phyloP scores from a whole-genome alignment of 2,329 filamentous ascomycete genomes.

The Arthroderma sp. region DNA sequence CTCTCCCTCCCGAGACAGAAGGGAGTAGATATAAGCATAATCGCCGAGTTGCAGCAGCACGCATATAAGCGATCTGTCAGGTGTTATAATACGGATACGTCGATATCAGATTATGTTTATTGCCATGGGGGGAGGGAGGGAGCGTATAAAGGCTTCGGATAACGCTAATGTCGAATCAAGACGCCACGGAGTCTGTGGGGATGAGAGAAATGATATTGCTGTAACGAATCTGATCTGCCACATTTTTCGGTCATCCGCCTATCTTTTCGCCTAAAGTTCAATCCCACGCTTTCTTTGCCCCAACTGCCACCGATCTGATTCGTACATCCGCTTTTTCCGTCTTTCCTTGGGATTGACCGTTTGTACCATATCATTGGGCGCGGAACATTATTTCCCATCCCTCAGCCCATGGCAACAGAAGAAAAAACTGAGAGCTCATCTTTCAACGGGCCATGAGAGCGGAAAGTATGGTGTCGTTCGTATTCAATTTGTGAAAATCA shows the following conservation, averaged over 20 bases:
- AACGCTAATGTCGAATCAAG: neutral
- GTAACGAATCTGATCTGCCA: slow-evolving; percentile 3
- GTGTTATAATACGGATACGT: neutral
- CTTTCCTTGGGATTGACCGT: neutral
- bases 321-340: neutral
- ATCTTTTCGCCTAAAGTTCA: neutral
- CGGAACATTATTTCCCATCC: neutral
- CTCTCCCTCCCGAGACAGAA: neutral
- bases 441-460: neutral
- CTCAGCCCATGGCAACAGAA: neutral
- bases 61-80: neutral
- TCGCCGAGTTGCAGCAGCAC: neutral
- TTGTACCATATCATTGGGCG: neutral
- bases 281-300: neutral
- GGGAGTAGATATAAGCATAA: neutral
- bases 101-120: neutral
- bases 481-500: slow-evolving; percentile 1
- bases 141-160: neutral
- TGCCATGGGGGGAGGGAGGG: neutral
- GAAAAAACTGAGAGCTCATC: slow-evolving; percentile 3
- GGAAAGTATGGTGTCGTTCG: neutral
- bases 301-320: neutral
- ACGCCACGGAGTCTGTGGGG: neutral
- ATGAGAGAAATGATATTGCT: neutral
- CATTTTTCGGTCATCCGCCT: neutral